phyloP scores from a whole-genome alignment of 2,329 filamentous ascomycete species.

The Fusarium stilboides region DNA sequence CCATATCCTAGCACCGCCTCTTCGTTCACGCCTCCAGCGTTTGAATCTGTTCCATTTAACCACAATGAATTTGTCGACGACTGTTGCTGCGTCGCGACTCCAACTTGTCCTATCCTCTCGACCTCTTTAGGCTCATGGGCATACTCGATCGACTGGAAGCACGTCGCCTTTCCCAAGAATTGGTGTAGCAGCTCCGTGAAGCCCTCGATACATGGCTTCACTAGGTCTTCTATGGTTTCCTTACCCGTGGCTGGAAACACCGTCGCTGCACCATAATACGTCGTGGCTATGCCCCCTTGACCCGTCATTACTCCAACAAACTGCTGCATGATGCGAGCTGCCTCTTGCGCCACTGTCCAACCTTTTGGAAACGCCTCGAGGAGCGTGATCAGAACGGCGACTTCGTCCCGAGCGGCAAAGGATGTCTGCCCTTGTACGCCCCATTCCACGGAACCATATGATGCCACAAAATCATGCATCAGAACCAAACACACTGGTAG shows the following conservation, averaged over 20 bases:
- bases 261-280: slow-evolving; percentile 37
- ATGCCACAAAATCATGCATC: slow-evolving; percentile 52
- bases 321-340: slow-evolving; percentile 54
- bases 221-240: slow-evolving; percentile 37
- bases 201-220: slow-evolving; percentile 39
- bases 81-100: slow-evolving; percentile 32
- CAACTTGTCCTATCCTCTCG: slow-evolving; percentile 22
- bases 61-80: slow-evolving; percentile 41
- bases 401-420: slow-evolving; percentile 55
- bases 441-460: slow-evolving; percentile 33
- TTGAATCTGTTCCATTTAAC: slow-evolving; percentile 36
- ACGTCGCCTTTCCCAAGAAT: slow-evolving; percentile 55
- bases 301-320: slow-evolving; percentile 44
- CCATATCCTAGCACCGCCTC: slow-evolving; percentile 44
- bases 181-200: slow-evolving; percentile 52
- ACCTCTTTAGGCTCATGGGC: slow-evolving; percentile 35
- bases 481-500: slow-evolving; percentile 57
- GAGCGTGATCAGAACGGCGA: slow-evolving; percentile 53
- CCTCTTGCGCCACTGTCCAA: slow-evolving; percentile 56
- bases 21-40: slow-evolving; percentile 36
- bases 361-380: slow-evolving; percentile 57
- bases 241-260: slow-evolving; percentile 31
- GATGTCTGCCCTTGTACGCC: slow-evolving; percentile 37
- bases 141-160: slow-evolving; percentile 46
- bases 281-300: slow-evolving; percentile 33